Conservation (phyloP, 495 filamentous ascomycete species). For the Daldinia vernicosa region DNA sequence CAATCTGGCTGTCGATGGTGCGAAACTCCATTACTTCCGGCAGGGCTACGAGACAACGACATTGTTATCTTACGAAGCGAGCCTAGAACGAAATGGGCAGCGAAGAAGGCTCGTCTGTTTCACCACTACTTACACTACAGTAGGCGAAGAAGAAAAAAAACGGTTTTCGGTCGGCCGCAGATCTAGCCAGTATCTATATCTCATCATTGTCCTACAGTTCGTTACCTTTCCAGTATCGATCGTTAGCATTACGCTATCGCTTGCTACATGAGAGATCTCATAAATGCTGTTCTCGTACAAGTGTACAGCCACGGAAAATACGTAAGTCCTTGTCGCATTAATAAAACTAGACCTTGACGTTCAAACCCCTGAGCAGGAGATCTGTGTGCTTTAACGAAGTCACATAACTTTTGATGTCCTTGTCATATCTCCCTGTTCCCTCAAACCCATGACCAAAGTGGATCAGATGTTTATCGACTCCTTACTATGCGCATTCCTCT, state of each 20-base stretch:
- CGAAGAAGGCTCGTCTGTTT: slow-evolving; percentile 34
- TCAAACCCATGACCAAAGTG: slow-evolving; percentile 37
- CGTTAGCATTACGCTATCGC: background rate
- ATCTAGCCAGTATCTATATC: background rate
- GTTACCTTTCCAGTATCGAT: background rate
- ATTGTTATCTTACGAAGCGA: slow-evolving; percentile 21
- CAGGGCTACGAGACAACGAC: slow-evolving; percentile 37
- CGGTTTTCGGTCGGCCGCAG: slow-evolving; percentile 1
- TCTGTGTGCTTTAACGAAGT: slow-evolving; percentile 38
- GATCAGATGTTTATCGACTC: slow-evolving; percentile 40
- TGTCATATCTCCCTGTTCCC: slow-evolving; percentile 29
- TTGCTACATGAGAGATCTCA: background rate
- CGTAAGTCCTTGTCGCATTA: slow-evolving; percentile 36
- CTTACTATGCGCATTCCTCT: slow-evolving; percentile 34
- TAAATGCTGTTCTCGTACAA: background rate
- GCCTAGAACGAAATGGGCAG: slow-evolving; percentile 16
- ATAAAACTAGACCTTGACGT: slow-evolving; percentile 28
- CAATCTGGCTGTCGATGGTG: slow-evolving; percentile 24
- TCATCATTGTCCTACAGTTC: background rate
- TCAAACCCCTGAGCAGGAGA: slow-evolving; percentile 40
- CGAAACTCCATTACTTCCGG: slow-evolving; percentile 28
- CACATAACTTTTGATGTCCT: slow-evolving; percentile 29
- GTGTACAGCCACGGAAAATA: slow-evolving; percentile 7
- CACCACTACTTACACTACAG: slow-evolving; percentile 24
- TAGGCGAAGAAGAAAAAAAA: slow-evolving; percentile 7